Conservation (phyloP, 2,329 filamentous ascomycete species). For the Neofusicoccum kwambonambiense region DNA sequence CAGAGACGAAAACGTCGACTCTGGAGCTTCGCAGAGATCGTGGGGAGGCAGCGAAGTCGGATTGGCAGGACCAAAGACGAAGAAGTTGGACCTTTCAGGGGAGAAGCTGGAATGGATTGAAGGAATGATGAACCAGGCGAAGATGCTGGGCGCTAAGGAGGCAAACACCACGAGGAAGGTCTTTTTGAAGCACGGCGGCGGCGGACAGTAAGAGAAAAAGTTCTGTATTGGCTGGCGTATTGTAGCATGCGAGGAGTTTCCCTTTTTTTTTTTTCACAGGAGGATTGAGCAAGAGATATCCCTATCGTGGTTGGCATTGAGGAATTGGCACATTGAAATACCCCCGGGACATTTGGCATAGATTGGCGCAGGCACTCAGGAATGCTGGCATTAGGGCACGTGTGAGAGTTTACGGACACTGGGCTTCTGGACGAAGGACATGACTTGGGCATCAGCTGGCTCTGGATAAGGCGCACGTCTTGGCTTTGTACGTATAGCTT, state of each 20-base stretch:
- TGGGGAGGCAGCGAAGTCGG: slow-evolving; percentile 54
- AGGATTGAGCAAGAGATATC: slow-evolving; percentile 16
- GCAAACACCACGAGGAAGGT: slow-evolving; percentile 14
- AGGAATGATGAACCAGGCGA: slow-evolving; percentile 77
- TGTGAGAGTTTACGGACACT: slow-evolving; percentile 4
- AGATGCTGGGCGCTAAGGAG: slow-evolving; percentile 48
- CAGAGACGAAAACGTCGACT: slow-evolving; percentile 21
- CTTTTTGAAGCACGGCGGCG: slow-evolving; percentile 5
- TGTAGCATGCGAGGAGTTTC: slow-evolving; percentile 10
- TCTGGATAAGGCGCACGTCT: slow-evolving; percentile 2
- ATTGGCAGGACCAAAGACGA: slow-evolving; percentile 67
- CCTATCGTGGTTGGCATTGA: slow-evolving; percentile 3
- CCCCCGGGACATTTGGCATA: slow-evolving; percentile 9
- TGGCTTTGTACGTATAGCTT: slow-evolving; percentile 1
- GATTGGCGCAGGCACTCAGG: slow-evolving; percentile 4
- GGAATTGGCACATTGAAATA: slow-evolving; percentile 16
- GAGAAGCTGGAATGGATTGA: slow-evolving; percentile 80
- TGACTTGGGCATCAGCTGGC: slow-evolving; percentile 12
- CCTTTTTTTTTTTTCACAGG: background rate
- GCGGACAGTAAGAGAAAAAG: background rate
- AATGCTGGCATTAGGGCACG: slow-evolving; percentile 1
- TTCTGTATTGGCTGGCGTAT: background rate
- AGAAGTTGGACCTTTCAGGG: slow-evolving; percentile 63
- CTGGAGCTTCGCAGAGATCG: slow-evolving; percentile 29
- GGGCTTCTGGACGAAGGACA: slow-evolving; percentile 3